Conservation (phyloP, 177 flowering plant species). For the Vitis hybrid region DNA sequence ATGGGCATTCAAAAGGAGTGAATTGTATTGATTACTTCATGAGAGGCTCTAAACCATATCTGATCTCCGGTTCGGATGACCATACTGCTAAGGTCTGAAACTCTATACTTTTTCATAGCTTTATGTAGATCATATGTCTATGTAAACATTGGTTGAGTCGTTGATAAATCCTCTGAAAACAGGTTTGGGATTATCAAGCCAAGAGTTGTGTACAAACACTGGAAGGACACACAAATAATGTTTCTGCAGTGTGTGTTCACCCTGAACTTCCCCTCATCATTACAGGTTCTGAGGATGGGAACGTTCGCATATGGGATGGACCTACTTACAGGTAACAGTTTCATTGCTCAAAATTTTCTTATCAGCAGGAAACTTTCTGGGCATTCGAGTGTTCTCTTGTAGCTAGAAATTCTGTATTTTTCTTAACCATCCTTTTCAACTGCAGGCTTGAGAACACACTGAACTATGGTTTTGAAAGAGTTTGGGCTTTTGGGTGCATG, state of each 20-base stretch:
- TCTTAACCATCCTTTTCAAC: not conserved
- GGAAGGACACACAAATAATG: constrained; percentile 16
- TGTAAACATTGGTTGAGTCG: not conserved
- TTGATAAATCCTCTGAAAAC: too few relatives aligned
- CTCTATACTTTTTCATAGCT: not conserved
- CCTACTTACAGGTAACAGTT: constrained; percentile 2
- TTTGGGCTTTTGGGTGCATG: constrained; percentile 15
- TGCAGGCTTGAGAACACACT: constrained; percentile 12
- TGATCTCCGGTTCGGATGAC: constrained; percentile 19
- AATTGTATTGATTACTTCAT: constrained; percentile 22
- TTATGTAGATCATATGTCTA: not conserved
- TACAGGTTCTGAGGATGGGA: constrained; percentile 21
- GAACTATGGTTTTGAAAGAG: constrained; percentile 11
- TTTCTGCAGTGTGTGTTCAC: constrained; percentile 14
- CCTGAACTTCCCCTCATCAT: constrained; percentile 19
- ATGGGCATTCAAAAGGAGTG: constrained; percentile 10
- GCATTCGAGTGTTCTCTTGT: not conserved
- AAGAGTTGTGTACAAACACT: constrained; percentile 16
- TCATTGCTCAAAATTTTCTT: not conserved
- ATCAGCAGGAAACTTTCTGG: not conserved
- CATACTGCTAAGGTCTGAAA: constrained; percentile 14
- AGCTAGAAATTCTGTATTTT: not conserved
- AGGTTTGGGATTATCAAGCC: constrained; percentile 19
- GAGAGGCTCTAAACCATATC: constrained; percentile 10
- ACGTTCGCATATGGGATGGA: constrained; percentile 16